Evolutionary conservation across 306 rosid species (phyloP).

Genomic region (Gillenia trifoliata): DNA sequence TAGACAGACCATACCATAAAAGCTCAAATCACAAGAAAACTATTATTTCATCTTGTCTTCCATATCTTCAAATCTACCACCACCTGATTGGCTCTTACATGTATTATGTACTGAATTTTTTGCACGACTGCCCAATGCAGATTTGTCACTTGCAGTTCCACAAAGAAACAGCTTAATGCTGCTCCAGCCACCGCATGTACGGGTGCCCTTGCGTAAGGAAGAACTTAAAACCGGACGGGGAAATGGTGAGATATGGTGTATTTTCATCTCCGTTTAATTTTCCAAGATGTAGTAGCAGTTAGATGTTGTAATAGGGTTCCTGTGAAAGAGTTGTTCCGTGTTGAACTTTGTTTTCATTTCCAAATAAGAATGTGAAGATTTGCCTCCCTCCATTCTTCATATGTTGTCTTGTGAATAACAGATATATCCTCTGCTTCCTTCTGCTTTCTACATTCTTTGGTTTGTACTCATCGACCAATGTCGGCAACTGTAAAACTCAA

Average conservation of each 20-base stretch:
- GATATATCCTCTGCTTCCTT: not conserved
- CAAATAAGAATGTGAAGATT: conserved; percentile 32
- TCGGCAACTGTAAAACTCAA: not conserved
- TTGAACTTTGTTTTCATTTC: conserved; percentile 28
- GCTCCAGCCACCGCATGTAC: conserved; percentile 73
- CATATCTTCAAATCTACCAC: not conserved
- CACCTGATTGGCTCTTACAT: not conserved
- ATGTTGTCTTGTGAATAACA: not conserved
- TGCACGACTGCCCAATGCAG: conserved; percentile 33
- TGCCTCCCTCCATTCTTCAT: not conserved
- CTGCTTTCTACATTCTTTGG: conserved; percentile 6
- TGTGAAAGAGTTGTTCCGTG: conserved; percentile 15
- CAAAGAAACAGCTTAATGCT: conserved; percentile 57
- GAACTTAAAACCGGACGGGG: conserved; percentile 6
- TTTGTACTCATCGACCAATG: not conserved
- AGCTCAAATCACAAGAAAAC: not conserved
- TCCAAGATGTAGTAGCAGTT: conserved; percentile 16
- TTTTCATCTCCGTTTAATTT: conserved; percentile 15
- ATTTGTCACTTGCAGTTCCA: conserved; percentile 77
- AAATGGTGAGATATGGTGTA: conserved; percentile 20
- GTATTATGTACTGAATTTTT: not conserved
- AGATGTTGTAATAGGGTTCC: conserved; percentile 17
- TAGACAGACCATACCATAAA: not conserved
- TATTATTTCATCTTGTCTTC: not conserved
- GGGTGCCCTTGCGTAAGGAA: conserved; percentile 67